Evolutionary conservation across 495 filamentous ascomycete genomes (phyloP), one percentile per base, ranked within the genome.

Genomic region (Penicillium manginii): DNA sequence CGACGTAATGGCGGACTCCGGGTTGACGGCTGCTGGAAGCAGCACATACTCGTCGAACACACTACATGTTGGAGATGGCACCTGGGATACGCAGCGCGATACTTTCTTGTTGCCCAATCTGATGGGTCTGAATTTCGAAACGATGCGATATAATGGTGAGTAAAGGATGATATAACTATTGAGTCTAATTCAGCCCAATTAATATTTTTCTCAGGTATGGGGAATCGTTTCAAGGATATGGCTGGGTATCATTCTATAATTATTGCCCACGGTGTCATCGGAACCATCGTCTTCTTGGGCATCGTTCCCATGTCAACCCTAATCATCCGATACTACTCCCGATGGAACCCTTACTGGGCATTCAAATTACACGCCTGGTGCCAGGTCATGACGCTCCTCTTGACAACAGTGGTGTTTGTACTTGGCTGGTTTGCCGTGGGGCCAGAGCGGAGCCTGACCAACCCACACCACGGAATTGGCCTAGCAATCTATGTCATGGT

Each of bases 381-480:
- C 12, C 88, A 98, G 56, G 82, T 94, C n/a, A 64, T 96, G 54
- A 89, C 91, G 19, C 74, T 70, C 17, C 60, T 70, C 21, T 47
- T 70, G 37, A 57, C 62, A 19, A 70, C 67, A 5, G 67, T 70
- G 11, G 62, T 70, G 23, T 70, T 70, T 49, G 60, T 68, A 47
- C 60, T 70, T 35, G 67, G 67, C 7, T 70, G 67, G 67, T 70
- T 70, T 47, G 67, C 67, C 2, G 67, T 70, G 10, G 67, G 67
- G 8, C 67, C 88, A 2, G 69, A 76, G 48, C 82, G 93, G 58
- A 91, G 86, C 65, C 79, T 97, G 62, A 90, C 90, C 46, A 98
- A 98, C 70, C 94, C 94, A 2, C 94, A 98, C 77, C 90, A 92
- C 76, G 92, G 92, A 55, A 97, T 98, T 65, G 94, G 94, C 21